These are phyloP conservation scores for Blastocrithidia nonstop DNA, from an alignment of 208 protist species.

Conservation along the genomic window DNA sequence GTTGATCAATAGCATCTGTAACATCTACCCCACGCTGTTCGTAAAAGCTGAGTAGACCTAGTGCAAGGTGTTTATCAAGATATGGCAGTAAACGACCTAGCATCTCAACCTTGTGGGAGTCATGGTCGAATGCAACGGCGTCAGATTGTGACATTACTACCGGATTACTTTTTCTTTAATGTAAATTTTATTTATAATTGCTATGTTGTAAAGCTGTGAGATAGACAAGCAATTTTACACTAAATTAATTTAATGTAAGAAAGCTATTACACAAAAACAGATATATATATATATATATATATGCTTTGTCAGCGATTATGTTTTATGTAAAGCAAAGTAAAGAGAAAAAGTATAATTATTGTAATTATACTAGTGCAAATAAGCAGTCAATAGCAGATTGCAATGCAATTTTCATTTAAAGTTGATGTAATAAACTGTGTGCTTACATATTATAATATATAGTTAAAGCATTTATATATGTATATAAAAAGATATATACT, in stretches of 20 bases:
- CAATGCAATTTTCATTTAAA: too few species aligned
- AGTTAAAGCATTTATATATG: too few species aligned
- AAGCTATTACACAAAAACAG: neutral
- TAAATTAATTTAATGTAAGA: constrained; percentile 1
- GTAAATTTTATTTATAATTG: neutral
- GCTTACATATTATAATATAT: too few species aligned
- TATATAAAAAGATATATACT: too few species aligned
- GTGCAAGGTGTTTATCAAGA: constrained; percentile 79
- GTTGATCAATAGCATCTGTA: constrained; percentile 35
- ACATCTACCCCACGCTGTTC: constrained; percentile 49
- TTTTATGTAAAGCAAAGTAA: too few species aligned
- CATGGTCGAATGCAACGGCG: neutral
- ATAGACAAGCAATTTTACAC: too few species aligned
- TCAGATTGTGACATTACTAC: neutral
- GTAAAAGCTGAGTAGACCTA: constrained; percentile 66
- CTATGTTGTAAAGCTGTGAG: neutral
- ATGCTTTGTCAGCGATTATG: too few species aligned
- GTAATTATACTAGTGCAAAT: too few species aligned
- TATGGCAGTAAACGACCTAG: constrained; percentile 51
- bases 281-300: neutral
- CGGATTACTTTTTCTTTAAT: neutral
- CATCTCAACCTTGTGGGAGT: constrained; percentile 35
- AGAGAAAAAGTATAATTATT: too few species aligned
- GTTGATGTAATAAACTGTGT: too few species aligned
- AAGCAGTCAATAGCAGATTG: too few species aligned